These are phyloP conservation scores for Volvox reticuliferus DNA, from an alignment of 139 green algal genomes.

Conservation along the genomic window DNA sequence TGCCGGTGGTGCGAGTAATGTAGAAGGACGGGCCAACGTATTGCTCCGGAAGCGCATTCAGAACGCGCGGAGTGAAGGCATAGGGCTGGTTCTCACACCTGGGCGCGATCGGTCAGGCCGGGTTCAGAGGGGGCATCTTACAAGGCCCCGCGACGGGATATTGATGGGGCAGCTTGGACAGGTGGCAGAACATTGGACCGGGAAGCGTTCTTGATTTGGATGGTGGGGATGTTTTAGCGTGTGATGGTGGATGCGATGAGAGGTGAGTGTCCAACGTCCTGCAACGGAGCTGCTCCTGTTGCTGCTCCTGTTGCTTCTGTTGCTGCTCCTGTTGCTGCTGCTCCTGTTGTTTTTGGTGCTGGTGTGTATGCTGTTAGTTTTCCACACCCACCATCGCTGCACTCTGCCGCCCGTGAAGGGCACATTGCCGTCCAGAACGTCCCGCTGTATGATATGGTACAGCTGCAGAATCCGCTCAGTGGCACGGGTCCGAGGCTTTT, in stretches of 20 bases:
- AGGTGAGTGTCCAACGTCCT: too few species aligned
- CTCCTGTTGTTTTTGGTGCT: too few species aligned
- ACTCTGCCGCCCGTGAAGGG: constrained; percentile 36
- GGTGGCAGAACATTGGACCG: too few species aligned
- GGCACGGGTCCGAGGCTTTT: background rate
- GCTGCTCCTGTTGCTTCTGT: too few species aligned
- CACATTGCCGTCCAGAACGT: constrained; percentile 22
- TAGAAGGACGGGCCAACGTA: constrained; percentile 38
- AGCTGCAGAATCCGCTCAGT: constrained; percentile 30
- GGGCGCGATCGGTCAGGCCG: background rate
- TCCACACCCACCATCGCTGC: constrained; percentile 15
- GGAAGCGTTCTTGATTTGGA: too few species aligned
- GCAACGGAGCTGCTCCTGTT: too few species aligned
- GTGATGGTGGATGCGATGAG: too few species aligned
- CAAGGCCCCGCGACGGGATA: too few species aligned
- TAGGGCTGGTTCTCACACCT: constrained; percentile 38
- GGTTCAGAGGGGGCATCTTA: background rate
- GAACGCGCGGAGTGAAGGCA: background rate
- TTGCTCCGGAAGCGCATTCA: background rate
- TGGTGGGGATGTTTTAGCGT: too few species aligned
- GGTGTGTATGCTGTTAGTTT: too few species aligned
- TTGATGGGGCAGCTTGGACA: too few species aligned
- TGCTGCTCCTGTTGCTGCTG: too few species aligned
- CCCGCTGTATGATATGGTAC: constrained; percentile 27
- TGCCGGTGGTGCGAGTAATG: constrained; percentile 23